Base-by-base conservation (phyloP, 2,329 filamentous ascomycete species). In the Fusarium succisae region DNA sequence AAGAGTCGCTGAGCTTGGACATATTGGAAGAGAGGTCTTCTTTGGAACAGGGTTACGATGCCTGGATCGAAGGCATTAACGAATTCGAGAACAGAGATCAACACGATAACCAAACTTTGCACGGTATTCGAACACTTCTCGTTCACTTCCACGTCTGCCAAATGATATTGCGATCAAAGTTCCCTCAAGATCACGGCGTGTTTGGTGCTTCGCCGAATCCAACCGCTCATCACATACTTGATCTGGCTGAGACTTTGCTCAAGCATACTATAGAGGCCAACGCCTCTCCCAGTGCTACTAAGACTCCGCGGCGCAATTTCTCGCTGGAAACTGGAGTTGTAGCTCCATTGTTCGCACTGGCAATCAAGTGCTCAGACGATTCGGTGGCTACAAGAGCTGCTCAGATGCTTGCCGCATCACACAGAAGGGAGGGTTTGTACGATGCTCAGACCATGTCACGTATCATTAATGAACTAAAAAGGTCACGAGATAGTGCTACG, bases 351-450 rank as follows among this genome's bases (percentile, higher is more conserved):
- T 70, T 74, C 9, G 66, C 47, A 26, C 35, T 75, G 48, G 73
- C 72, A 15, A 30, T 75, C 9, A 75, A 75, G 28, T 75, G 69
- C 20, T 72, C 73, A 4, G 73, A 75, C n/a, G 57, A 65, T 8
- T 62, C 57, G 1, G 47, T 73, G 10, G 38, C 43, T 8, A 50
- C 32, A 20, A 67, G 62, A 37, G 69, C 72, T 6, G 38, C 39
- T 10, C 30, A 66, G 7, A 47, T 75, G 35, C 73, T 75, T 15
- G 43, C 60, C 15, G 41, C 47, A 1, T 73, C 56, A 5, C 41
- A 66, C 8, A 68, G 73, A 50, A 59, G 73, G 14, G 73, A 75
- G 18, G 73, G 73, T 6, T 17, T 75, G 17, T 75, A 75, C n/a
- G 73, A 75, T 43, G 60, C 72, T 8, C 51, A 41, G 26, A 54